Evolutionary conservation across 148 eudicot species (phyloP), one percentile per base, ranked within the genome.

Genomic region (Vaccinium darrowii): DNA sequence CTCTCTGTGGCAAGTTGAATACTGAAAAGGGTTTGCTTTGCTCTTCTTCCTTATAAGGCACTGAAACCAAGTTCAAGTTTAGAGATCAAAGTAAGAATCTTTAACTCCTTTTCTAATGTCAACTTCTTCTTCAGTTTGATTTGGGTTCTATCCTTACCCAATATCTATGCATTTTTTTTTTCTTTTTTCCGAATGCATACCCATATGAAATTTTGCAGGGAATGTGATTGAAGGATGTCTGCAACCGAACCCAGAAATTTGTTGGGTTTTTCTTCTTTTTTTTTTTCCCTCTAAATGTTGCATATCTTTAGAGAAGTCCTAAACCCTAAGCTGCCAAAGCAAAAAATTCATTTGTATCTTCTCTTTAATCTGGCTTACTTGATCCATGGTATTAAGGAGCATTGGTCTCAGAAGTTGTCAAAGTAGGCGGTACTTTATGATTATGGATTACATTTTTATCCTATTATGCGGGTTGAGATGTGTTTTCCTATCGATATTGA

Each of bases 11-110:
- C 8, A 81, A 8, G 76, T 19, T 67, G 27, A 21, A 14, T 11
- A 16, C 27, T 50, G 49, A 27, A 71, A 71, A 47, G 78, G 82
- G 50, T 57, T 75, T 69, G 74, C 14, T 69, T 69, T 69, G 43
- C 36, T 80, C 50, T 14, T 69, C 1, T 58, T 43, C 47, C 47
- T 27, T 81, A 6, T 62, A 47, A 81, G 47, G 49, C 57, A 21
- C 62, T 71, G 19, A 14, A 14, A 54, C 67, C 52, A 47, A 52
- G 76, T 69, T 69, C 83, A 52, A 84, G 51, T 85, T 74, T 36
- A 15, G 81, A 74, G 51, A 86, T 86, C 79, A 63, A 86, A 57
- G 87, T 86, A 86, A 13, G 87, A n/a, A 21, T 62, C 54, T 76
- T 79, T 73, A 8, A 9, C 74, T 33, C 65, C 36, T 52, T 54